Conservation (phyloP, 768 basidiomycete species). For the Amanita subjunquillea region DNA sequence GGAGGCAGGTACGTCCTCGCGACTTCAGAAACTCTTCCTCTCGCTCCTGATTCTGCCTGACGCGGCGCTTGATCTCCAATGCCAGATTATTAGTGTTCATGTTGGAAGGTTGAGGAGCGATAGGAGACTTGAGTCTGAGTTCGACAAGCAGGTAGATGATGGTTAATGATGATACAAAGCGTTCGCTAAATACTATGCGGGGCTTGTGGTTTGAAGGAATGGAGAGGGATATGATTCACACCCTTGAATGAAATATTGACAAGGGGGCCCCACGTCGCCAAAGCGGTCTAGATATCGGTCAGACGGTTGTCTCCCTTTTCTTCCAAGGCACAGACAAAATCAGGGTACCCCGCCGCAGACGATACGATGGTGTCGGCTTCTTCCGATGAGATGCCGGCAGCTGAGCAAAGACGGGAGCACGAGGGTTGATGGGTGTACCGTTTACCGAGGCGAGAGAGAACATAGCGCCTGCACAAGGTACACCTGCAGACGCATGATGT, state of each 20-base stretch:
- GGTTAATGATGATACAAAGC: slow-evolving; percentile 75
- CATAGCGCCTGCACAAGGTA: slow-evolving; percentile 66
- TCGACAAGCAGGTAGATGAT: slow-evolving; percentile 84
- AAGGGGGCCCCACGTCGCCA: slow-evolving; percentile 61
- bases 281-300: slow-evolving; percentile 47
- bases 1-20: slow-evolving; percentile 27
- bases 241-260: slow-evolving; percentile 84
- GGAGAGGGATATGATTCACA: slow-evolving; percentile 17
- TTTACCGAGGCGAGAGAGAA: background rate
- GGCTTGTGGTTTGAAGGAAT: background rate
- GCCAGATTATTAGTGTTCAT: slow-evolving; percentile 24
- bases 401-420: slow-evolving; percentile 42
- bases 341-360: slow-evolving; percentile 29
- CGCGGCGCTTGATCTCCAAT: slow-evolving; percentile 31
- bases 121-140: slow-evolving; percentile 59
- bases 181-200: slow-evolving; percentile 77
- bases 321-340: slow-evolving; percentile 39
- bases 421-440: slow-evolving; percentile 1
- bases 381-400: slow-evolving; percentile 60
- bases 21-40: slow-evolving; percentile 64
- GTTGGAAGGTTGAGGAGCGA: slow-evolving; percentile 7
- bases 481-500: slow-evolving; percentile 74
- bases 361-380: slow-evolving; percentile 31
- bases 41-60: slow-evolving; percentile 43
- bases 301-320: slow-evolving; percentile 38